A percentile compares a stretch with the other conserved stretches of the same genome.
These are phyloP conservation scores for Tricholoma saponaceum DNA, from an alignment of 768 basidiomycete species.

Conservation along the genomic window DNA sequence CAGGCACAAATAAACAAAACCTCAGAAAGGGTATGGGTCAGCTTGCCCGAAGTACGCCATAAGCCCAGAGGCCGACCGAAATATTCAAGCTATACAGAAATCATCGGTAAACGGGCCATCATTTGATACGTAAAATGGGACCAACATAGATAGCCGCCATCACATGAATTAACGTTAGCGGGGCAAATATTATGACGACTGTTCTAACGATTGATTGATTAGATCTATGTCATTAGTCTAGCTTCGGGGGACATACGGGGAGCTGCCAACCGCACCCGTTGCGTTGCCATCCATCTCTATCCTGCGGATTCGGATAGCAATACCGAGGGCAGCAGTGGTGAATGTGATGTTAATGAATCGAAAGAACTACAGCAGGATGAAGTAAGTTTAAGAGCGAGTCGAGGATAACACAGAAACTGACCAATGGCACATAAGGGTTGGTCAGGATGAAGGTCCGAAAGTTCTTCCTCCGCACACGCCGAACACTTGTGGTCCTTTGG, in stretches of 20 bases:
- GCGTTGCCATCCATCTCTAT: slow-evolving; percentile 46
- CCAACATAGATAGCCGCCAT: slow-evolving; percentile 82
- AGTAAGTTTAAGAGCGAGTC: not conserved
- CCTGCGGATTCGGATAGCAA: slow-evolving; percentile 72
- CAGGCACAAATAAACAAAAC: slow-evolving; percentile 92
- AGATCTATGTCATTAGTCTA: not conserved
- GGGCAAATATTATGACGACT: slow-evolving; percentile 82
- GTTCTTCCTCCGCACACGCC: slow-evolving; percentile 38
- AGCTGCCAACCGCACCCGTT: slow-evolving; percentile 77
- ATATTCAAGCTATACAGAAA: slow-evolving; percentile 70
- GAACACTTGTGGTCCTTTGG: slow-evolving; percentile 22
- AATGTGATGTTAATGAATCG: slow-evolving; percentile 82
- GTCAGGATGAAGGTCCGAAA: slow-evolving; percentile 65
- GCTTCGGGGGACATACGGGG: slow-evolving; percentile 51
- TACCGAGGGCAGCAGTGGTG: slow-evolving; percentile 71
- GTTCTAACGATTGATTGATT: slow-evolving; percentile 39
- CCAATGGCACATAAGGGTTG: slow-evolving; percentile 78
- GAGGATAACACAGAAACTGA: slow-evolving; percentile 26
- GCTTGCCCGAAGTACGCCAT: slow-evolving; percentile 85
- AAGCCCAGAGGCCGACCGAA: slow-evolving; percentile 90
- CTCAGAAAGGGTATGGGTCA: slow-evolving; percentile 83
- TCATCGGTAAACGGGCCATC: not conserved
- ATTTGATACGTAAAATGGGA: slow-evolving; percentile 7
- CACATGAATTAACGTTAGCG: slow-evolving; percentile 80
- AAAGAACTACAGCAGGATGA: slow-evolving; percentile 54